Evolutionary conservation across 805 yeast species (phyloP), one percentile per base, ranked within the genome.

Genomic region (Cyberlindnera mycetangii): DNA sequence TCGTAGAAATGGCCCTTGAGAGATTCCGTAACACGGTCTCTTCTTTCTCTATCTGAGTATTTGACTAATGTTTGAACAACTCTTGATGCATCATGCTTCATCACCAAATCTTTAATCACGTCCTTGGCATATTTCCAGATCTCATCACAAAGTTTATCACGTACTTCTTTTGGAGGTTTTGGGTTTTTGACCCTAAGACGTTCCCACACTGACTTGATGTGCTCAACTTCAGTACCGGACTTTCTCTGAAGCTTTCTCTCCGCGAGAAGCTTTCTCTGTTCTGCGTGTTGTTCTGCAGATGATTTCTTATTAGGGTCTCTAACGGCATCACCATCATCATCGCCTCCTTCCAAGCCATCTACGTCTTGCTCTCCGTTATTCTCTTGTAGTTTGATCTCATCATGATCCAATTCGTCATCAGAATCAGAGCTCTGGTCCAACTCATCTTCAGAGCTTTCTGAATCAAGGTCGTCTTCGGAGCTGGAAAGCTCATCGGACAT

Each of bases 21-120:
- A 3, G 89, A 72, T 42, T 65, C 54, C 15, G 84, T 83, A 50
- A 92, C 80, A 19, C 71, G 71, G 20, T 79, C 83, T 68, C 96
- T 80, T 69, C 89, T 81, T 41, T 81, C 87, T 59, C 83, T 87
- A 31, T 85, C 72, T 11, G 93, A 82, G 62, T 86, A 89, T 65
- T 92, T 92, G 49, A 92, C 83, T 54, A 92, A 75, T 2, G 97
- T 89, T 68, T 92, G 99, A 33, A 92, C 95, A 44, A 92, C 92
- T 70, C 99, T 79, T 19, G 97, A 88, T 9, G 97, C 92, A 72
- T 92, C 98, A 62, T 92, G 99, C 71, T 93, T 89, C 69, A 92
- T 66, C 27, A 92, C 97, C 53, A 92, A 75, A 58, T 92, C 97
- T 50, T 78, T 78, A 45, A 89, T 75, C 41, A 82, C 80, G 58